Conservation (phyloP, 805 yeast species). For the Metschnikowia orientalis region DNA sequence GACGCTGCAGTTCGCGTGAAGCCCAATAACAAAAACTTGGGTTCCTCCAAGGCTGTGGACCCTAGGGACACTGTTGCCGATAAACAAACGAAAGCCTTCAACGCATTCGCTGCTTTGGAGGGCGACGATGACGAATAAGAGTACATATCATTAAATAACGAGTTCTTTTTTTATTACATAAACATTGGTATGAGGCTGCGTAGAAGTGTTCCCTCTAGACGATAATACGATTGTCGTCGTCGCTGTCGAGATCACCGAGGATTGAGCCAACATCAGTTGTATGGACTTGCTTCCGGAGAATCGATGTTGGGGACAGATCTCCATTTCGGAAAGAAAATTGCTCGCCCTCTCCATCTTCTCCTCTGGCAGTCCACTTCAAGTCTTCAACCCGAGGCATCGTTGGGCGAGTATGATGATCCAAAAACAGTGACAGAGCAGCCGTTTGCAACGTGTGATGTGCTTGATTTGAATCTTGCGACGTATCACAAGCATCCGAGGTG, state of each 20-base stretch:
- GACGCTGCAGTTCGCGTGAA: constrained; percentile 49
- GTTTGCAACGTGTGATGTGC: not conserved
- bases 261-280: constrained; percentile 33
- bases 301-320: constrained; percentile 20
- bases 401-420: constrained; percentile 1
- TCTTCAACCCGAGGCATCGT: constrained; percentile 17
- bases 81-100: constrained; percentile 61
- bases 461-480: constrained; percentile 11
- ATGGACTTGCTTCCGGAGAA: constrained; percentile 29
- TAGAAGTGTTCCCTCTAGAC: constrained; percentile 7
- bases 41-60: constrained; percentile 70
- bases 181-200: no score
- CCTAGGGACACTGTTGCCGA: constrained; percentile 68
- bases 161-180: constrained; percentile 1
- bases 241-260: constrained; percentile 31
- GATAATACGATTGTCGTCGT: constrained; percentile 26
- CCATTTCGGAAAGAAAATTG: constrained; percentile 4
- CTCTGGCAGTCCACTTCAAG: constrained; percentile 12
- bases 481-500: constrained; percentile 14
- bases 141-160: constrained; percentile 10
- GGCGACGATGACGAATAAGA: constrained; percentile 45
- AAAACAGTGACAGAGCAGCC: constrained; percentile 1
- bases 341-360: constrained; percentile 5
- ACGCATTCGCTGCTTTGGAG: constrained; percentile 78
- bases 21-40: constrained; percentile 71